Base-by-base conservation (phyloP, 2,329 filamentous ascomycete genomes). In the Botrytis tulipae region DNA sequence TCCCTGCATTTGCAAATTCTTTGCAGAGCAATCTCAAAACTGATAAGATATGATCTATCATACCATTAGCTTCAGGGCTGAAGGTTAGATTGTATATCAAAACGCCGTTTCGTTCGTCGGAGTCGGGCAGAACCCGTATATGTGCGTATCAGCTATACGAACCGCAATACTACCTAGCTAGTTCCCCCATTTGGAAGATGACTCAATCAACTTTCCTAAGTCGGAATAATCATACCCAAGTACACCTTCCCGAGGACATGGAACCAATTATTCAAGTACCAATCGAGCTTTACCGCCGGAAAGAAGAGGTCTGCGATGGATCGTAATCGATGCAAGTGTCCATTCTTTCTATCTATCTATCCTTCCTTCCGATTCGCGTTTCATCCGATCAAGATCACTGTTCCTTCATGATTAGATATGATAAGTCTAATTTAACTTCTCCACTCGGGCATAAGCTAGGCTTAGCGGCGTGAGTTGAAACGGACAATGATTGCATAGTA, bases 1-100 rank as follows among this genome's bases (percentile, higher is more conserved):
- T 57, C 66, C 66, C 66, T 69, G 66, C 48, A 69, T 69, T 42
- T 69, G 6, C n/a, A n/a, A 20, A 22, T 14, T 44, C 29, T 69
- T 57, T 51, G 57, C 51, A n/a, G 25, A 68, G 54, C 10, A 29
- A 20, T 42, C n/a, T 69, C 35, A 44, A 42, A 25, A 57, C 18
- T 25, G 66, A 69, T 57, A 42, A 32, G 66, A 69, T 57, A 57
- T 69, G 48, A 57, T 57, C 18, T 57, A 29, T 40, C 46, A 40
- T 42, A 29, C 44, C 35, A 29, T 35, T 14, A 7, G 14, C 5
- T 25, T 42, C 65, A 54, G 48, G 9, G 25, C 35, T 57, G 37
- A 29, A 42, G 20, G 5, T 42, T 57, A n/a, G 3, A 22, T 40
- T 54, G 12, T 16, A 54, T 54, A 54, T 18, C 25, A 57, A 10